A percentile compares a stretch with the other conserved stretches of the same genome.
phyloP scores from a whole-genome alignment of 2,329 filamentous ascomycete species.

The Penicillium sp. region DNA sequence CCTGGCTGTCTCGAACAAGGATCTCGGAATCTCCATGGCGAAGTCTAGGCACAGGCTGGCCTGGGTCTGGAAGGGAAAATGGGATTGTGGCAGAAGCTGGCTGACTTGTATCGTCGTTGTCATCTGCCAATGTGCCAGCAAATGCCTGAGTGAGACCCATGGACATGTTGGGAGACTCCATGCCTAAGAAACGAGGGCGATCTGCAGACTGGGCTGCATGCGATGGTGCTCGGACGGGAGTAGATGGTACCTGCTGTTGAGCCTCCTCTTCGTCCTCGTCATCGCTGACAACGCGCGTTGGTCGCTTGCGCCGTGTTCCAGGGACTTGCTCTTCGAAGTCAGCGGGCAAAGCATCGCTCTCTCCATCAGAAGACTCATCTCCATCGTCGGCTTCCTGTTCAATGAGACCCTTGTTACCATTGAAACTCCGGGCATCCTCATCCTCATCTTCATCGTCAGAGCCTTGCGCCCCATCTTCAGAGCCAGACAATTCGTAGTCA shows the following conservation, averaged over 20 bases:
- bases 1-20: slow-evolving; percentile 59
- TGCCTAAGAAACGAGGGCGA: slow-evolving; percentile 64
- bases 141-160: slow-evolving; percentile 87
- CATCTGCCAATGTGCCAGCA: slow-evolving; percentile 78
- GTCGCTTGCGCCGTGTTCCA: slow-evolving; percentile 51
- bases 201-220: slow-evolving; percentile 32
- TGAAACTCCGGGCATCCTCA: slow-evolving; percentile 25
- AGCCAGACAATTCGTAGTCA: slow-evolving; percentile 49
- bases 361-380: slow-evolving; percentile 40
- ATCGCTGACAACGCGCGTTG: slow-evolving; percentile 63
- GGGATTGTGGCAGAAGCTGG: slow-evolving; percentile 53
- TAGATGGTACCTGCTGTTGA: slow-evolving; percentile 26
- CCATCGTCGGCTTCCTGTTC: slow-evolving; percentile 43
- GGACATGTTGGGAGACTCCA: slow-evolving; percentile 52
- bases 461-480: slow-evolving; percentile 40
- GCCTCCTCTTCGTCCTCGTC: slow-evolving; percentile 60
- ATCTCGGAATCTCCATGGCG: slow-evolving; percentile 63
- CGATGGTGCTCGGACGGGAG: slow-evolving; percentile 32
- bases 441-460: slow-evolving; percentile 37
- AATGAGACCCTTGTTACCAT: slow-evolving; percentile 20
- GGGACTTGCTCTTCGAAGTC: slow-evolving; percentile 49
- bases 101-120: slow-evolving; percentile 44
- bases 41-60: slow-evolving; percentile 58
- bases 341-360: slow-evolving; percentile 26
- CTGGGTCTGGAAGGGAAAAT: slow-evolving; percentile 50